A percentile compares a stretch with the other conserved stretches of the same genome.
phyloP scores from a whole-genome alignment of 2,329 filamentous ascomycete genomes.

The Ramularia endophylla region DNA sequence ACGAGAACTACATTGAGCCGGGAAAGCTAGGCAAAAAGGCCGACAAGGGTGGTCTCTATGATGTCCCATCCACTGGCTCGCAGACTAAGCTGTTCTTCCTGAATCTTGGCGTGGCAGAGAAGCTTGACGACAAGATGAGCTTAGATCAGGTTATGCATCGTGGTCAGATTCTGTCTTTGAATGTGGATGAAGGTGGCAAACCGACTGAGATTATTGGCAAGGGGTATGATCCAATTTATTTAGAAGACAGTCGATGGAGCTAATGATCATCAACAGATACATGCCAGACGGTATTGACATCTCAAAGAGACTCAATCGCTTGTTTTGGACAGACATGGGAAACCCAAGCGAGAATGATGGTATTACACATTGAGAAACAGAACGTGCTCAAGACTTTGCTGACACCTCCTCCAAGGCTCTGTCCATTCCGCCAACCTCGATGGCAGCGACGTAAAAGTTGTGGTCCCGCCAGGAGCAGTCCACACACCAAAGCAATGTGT shows the following conservation, averaged over 20 bases:
- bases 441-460: conserved; percentile 39
- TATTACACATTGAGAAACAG: no score
- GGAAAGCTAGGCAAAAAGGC: conserved; percentile 41
- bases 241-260: no score
- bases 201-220: conserved; percentile 3
- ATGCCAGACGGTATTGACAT: conserved; percentile 32
- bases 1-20: conserved; percentile 40
- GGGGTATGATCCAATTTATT: no score
- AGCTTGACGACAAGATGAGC: conserved; percentile 8
- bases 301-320: conserved; percentile 12
- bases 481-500: conserved; percentile 46
- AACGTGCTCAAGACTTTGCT: no score
- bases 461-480: conserved; percentile 41
- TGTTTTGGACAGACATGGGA: conserved; percentile 32
- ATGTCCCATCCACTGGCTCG: not conserved
- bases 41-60: conserved; percentile 11
- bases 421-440: conserved; percentile 37
- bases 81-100: conserved; percentile 17
- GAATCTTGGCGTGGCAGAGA: conserved; percentile 13
- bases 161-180: conserved; percentile 17
- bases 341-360: conserved; percentile 18
- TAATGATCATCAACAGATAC: no score
- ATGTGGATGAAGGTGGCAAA: conserved; percentile 9
- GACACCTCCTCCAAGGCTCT: no score
- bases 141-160: conserved; percentile 8